These are phyloP conservation scores for Trichoderma sp. DNA, from an alignment of 2,329 filamentous ascomycete species.

Conservation along the genomic window DNA sequence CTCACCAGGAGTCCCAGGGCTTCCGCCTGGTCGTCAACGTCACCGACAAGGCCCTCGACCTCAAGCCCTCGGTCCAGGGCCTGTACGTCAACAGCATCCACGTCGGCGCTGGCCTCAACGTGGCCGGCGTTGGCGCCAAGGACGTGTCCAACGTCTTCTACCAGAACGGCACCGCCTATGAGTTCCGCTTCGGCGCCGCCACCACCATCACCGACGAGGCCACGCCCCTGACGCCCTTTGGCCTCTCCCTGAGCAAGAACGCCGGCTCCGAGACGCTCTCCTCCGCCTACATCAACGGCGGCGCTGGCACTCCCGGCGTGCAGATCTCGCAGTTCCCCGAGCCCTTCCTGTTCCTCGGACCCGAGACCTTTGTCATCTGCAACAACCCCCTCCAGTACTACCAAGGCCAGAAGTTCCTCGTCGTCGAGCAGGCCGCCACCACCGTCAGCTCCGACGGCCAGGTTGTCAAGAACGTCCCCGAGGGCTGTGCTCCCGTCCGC, in stretches of 20 bases:
- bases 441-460: constrained; percentile 28
- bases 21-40: constrained; percentile 49
- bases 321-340: constrained; percentile 37
- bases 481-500: constrained; percentile 43
- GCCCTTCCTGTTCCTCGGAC: constrained; percentile 35
- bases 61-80: constrained; percentile 42
- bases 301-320: constrained; percentile 38
- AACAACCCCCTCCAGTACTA: constrained; percentile 44
- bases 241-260: constrained; percentile 35
- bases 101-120: constrained; percentile 43
- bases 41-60: constrained; percentile 40
- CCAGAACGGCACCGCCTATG: constrained; percentile 48
- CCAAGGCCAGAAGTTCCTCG: constrained; percentile 36
- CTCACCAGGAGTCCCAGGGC: constrained; percentile 27
- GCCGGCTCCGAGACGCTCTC: constrained; percentile 35
- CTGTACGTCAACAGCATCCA: constrained; percentile 44
- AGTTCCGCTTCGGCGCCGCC: constrained; percentile 33
- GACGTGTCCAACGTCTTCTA: constrained; percentile 44
- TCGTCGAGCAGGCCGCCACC: constrained; percentile 40
- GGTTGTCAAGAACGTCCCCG: constrained; percentile 35
- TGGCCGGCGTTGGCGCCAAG: constrained; percentile 41
- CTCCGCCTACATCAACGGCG: constrained; percentile 33
- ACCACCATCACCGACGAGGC: constrained; percentile 44
- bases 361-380: constrained; percentile 46
- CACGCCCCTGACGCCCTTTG: constrained; percentile 41